Base-by-base conservation (phyloP, 805 yeast species). In the Candida odintsovae region DNA sequence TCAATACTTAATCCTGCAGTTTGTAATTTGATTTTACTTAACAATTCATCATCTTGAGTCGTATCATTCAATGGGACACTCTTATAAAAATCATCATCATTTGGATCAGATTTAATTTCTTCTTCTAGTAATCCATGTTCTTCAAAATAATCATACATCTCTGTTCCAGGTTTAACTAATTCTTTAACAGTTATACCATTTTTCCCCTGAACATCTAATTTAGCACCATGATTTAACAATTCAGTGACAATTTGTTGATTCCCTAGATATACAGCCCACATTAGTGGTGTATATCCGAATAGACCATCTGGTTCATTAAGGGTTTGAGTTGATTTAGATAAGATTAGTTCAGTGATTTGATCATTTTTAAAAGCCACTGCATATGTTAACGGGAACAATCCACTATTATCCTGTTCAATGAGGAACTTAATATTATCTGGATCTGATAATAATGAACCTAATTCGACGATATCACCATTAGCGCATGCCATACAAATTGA, bases 231-330 rank as follows among this genome's bases (percentile, higher is more conserved):
- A 38, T 78, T 77, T 45, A 89, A 63, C 48, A 88, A 66, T 46
- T 74, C 65, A 41, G 77, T 75, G 15, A 78, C 81, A 40, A 83
- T 71, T 12, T 73, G 71, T 48, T 75, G 63, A 45, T 78, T 77
- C 45, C 80, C 76, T 53, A 82, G 71, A 54, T 81, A 76, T 3
- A 87, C 78, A 0, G 95, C 90, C 96, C 96, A 88, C 94, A 86
- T 87, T 40, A 86, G 63, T 11, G 96, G 88, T 0, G 88, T 76
- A 63, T 78, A 81, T 3, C 76, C 71, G 21, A 76, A 60, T 20
- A 77, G 46, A 2, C 71, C 65, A 54, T 83, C 90, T 9, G 63
- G 56, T 33, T 67, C 53, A 54, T 82, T 81, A 8, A 77, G 71
- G 54, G 78, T 79, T 6, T 70, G 77, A 13, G 62, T 56, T 38